Conservation (phyloP, 441 rosid species). For the Gossypium armourianum region DNA sequence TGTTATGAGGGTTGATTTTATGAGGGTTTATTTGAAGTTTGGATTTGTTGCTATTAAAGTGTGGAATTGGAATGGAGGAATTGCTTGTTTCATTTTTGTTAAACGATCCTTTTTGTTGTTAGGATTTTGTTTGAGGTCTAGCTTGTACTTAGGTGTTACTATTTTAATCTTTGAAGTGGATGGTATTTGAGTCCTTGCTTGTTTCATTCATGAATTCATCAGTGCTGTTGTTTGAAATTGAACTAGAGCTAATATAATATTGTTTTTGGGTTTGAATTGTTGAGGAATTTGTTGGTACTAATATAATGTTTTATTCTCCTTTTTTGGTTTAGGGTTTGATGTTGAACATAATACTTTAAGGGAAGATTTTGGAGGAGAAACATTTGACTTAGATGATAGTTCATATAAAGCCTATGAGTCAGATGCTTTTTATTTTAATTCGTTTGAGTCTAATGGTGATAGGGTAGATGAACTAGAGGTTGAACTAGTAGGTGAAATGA, state of each 20-base stretch:
- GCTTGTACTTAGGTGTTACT: not conserved
- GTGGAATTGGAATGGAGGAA: not conserved
- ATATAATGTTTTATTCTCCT: too few relatives aligned
- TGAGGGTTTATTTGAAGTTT: constrained; percentile 14
- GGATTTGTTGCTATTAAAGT: not conserved
- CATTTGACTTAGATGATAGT: too few relatives aligned
- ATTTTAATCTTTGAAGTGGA: not conserved
- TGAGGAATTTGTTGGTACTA: too few relatives aligned
- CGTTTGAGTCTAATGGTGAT: too few relatives aligned
- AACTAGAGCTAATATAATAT: not conserved
- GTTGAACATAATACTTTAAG: too few relatives aligned
- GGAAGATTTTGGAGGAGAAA: too few relatives aligned
- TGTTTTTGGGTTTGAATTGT: too few relatives aligned
- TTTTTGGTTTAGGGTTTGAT: too few relatives aligned
- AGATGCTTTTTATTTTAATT: too few relatives aligned
- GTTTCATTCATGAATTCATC: constrained; percentile 3
- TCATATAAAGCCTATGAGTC: too few relatives aligned
- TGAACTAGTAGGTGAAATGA: too few relatives aligned
- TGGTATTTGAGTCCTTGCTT: not conserved
- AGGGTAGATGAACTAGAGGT: too few relatives aligned
- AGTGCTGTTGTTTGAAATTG: not conserved
- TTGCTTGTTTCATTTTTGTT: not conserved
- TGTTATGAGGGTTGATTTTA: constrained; percentile 14
- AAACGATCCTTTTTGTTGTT: not conserved
- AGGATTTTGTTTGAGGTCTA: not conserved